Base-by-base conservation (phyloP, 805 yeast species). In the Middelhovenomyces tepae region DNA sequence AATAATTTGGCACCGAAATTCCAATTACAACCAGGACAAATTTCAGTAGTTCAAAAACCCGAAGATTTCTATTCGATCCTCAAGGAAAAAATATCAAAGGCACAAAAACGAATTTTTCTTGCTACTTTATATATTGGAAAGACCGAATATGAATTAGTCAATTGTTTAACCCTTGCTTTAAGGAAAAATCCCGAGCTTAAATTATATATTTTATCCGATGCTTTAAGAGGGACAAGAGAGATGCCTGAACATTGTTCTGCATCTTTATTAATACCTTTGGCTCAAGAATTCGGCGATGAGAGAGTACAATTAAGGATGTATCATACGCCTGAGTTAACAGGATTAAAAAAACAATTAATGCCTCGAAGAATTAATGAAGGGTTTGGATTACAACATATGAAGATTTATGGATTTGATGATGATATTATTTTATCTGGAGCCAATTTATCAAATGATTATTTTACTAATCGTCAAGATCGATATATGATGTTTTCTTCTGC, bases 371-470 rank as follows among this genome's bases (percentile, higher is more conserved):
- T 89, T 42, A 86, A 87, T 56, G 98, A 91, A 59, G 87, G 93
- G 3, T 65, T 71, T 46, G 98, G 98, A 0, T 67, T 91, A 32
- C 98, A 91, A 56, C 98, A 91, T 53, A 91, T 91, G 97, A 91
- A 91, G 54, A 69, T 91, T 18, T 91, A 91, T 54, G 98, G 98
- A 1, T 76, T 87, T 48, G 98, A 91, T 54, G 75, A 85, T 48
- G 95, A 87, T 51, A 74, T 91, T 26, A 70, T 91, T 13, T 65
- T 91, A 20, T 72, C 82, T 11, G 98, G 97, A 5, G 98, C 98
- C 2, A 91, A 91, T 50, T 64, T 91, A 30, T 84, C 95, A 0
- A 64, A 71, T 22, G 98, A 91, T 58, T 91, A 91, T 56, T 91
- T 91, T 58, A 82, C 94, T 3, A 79, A 89, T 56, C 73, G 98